Percentiles rank a stretch among this genome's conserved stretches.
Evolutionary conservation across 2,329 filamentous ascomycete genomes (phyloP).

Genomic region (Verticillium tricorpus): DNA sequence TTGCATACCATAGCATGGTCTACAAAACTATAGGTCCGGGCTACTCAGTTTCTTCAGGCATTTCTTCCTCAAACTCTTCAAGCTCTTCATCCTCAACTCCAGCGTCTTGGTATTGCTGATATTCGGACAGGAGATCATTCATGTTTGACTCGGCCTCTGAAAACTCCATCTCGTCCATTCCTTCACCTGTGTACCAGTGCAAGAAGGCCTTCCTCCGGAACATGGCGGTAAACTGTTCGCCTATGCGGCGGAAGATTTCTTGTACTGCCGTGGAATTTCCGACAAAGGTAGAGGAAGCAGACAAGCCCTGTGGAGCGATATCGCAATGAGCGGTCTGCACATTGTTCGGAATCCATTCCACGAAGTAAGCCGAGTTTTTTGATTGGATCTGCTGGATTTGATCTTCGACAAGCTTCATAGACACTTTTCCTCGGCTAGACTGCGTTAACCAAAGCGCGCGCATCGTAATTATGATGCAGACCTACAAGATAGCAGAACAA

Average conservation of each 20-base stretch:
- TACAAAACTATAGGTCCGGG: too few relatives aligned
- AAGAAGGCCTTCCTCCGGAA: conserved; percentile 99
- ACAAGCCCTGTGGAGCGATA: conserved; percentile 91
- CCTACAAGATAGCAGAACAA: conserved; percentile 95
- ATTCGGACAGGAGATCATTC: conserved; percentile 99
- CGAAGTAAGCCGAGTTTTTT: conserved; percentile 99
- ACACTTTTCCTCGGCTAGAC: conserved; percentile 87
- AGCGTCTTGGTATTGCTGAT: conserved; percentile 99
- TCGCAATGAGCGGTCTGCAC: conserved; percentile 82
- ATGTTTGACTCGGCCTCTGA: conserved; percentile 99
- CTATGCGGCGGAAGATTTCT: conserved; percentile 99
- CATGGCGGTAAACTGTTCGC: conserved; percentile 99
- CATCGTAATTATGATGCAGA: conserved; percentile 15
- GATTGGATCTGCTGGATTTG: conserved; percentile 99
- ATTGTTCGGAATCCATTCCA: conserved; percentile 99
- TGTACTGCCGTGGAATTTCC: conserved; percentile 99
- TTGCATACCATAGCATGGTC: too few relatives aligned
- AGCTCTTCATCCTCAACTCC: conserved; percentile 87
- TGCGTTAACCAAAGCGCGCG: background rate
- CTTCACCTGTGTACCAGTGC: conserved; percentile 99
- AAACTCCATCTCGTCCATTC: conserved; percentile 99
- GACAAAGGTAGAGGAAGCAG: conserved; percentile 98
- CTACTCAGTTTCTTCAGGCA: conserved; percentile 42
- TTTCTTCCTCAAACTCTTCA: conserved; percentile 88
- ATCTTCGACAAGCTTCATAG: conserved; percentile 99